A percentile compares a stretch with the other conserved stretches of the same genome.
Conservation (phyloP, 2,329 filamentous ascomycete genomes). For the Aureobasidium sp. region DNA sequence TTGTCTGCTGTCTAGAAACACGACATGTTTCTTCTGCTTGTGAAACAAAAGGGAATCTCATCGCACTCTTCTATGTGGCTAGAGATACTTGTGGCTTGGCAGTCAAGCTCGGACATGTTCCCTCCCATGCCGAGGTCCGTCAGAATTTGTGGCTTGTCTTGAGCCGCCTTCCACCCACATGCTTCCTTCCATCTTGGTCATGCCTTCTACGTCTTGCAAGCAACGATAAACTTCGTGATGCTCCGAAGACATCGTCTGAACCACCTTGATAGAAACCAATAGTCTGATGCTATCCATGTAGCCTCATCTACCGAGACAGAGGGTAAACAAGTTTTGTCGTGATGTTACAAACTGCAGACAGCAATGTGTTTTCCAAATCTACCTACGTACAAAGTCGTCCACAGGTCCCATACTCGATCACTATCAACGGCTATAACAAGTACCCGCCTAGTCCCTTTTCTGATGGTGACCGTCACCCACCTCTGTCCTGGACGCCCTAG, state of each 20-base stretch:
- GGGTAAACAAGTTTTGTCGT: no score
- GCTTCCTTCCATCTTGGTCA: not conserved
- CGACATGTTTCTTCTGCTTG: not conserved
- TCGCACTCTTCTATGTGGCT: no score
- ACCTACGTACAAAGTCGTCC: no score
- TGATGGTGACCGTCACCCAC: not conserved
- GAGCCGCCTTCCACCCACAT: not conserved
- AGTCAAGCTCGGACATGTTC: no score
- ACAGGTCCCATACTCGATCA: not conserved
- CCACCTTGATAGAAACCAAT: no score
- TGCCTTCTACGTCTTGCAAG: not conserved
- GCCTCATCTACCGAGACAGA: no score
- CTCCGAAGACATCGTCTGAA: not conserved
- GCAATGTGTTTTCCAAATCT: no score
- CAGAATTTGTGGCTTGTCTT: constrained; percentile 5
- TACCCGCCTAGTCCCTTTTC: not conserved
- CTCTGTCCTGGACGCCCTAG: not conserved
- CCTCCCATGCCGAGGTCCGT: constrained; percentile 4
- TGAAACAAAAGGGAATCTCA: no score
- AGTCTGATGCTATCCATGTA: no score
- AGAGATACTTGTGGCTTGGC: no score
- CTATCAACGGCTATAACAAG: constrained; percentile 1
- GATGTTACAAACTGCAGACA: no score
- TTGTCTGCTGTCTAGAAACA: not conserved
- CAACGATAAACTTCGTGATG: no score